Evolutionary conservation across 192 early-diverging fungal species (phyloP).

Genomic region (Coemansia nantahalensis): DNA sequence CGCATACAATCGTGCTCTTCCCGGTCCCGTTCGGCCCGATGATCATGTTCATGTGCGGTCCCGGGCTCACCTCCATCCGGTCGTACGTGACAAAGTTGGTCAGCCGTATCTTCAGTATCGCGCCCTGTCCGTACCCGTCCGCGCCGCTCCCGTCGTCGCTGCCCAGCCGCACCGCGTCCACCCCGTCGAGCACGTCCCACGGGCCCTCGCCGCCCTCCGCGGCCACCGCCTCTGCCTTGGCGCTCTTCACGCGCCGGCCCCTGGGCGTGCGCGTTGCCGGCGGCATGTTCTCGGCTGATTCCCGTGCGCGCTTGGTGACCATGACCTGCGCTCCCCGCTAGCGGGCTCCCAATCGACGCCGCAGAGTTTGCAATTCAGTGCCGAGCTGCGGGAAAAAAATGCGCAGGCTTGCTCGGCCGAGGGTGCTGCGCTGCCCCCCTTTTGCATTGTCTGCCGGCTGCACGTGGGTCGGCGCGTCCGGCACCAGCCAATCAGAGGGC

Average conservation of each 20-base stretch:
- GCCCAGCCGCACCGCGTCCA: constrained; percentile 4
- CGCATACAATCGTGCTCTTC: constrained; percentile 94
- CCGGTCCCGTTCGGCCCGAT: constrained; percentile 97
- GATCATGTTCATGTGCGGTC: constrained; percentile 97
- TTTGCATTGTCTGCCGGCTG: too few relatives aligned
- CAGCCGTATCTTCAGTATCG: constrained; percentile 41
- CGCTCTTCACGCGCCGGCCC: neutral
- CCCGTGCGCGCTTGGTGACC: too few relatives aligned
- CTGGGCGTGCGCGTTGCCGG: neutral
- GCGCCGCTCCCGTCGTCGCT: neutral
- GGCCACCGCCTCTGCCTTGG: neutral
- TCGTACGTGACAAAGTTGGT: constrained; percentile 96
- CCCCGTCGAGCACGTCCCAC: neutral
- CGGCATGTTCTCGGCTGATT: too few relatives aligned
- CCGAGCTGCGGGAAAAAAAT: too few relatives aligned
- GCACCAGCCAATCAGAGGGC: too few relatives aligned
- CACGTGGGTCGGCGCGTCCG: too few relatives aligned
- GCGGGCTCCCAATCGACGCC: too few relatives aligned
- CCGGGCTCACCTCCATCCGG: constrained; percentile 76
- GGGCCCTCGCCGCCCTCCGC: neutral
- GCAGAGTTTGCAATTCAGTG: too few relatives aligned
- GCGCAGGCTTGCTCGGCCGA: too few relatives aligned
- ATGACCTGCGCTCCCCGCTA: too few relatives aligned
- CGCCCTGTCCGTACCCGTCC: constrained; percentile 19
- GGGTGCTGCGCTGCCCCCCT: too few relatives aligned